Conservation (phyloP, 345 rosid genomes). For the Schrenkiella parvula region DNA sequence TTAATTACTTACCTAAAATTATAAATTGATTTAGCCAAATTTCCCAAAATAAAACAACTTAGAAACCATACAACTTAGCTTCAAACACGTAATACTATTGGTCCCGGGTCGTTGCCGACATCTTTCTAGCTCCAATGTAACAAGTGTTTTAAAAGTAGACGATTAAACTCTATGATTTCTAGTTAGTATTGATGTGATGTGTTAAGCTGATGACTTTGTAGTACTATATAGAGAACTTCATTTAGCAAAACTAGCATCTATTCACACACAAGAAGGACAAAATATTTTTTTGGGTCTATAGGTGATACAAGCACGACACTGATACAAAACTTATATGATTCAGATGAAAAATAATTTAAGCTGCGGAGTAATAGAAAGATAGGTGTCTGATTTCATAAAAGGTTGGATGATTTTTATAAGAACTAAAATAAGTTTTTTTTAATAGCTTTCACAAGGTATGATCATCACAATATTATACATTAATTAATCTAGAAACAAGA, state of each 20-base stretch:
- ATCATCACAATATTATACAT: no score
- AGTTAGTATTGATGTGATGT: conserved; percentile 3
- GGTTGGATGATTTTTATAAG: no score
- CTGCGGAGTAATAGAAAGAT: background rate
- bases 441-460: no score
- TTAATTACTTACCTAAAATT: background rate
- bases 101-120: conserved; percentile 16
- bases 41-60: background rate
- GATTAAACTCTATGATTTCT: background rate
- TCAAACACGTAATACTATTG: background rate
- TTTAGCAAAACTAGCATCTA: background rate
- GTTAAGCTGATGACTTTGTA: background rate
- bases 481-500: no score
- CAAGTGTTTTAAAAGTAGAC: conserved; percentile 7
- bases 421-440: no score
- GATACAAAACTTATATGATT: no score
- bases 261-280: background rate
- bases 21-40: background rate
- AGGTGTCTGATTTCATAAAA: no score
- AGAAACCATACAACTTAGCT: background rate
- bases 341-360: background rate
- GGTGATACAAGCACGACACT: no score
- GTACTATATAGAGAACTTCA: background rate
- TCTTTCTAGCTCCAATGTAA: background rate
- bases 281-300: no score